Evolutionary conservation across 192 early-diverging fungal genomes (phyloP), one percentile per base, ranked within the genome.

Genomic region (Phlyctochytrium planicorne): DNA sequence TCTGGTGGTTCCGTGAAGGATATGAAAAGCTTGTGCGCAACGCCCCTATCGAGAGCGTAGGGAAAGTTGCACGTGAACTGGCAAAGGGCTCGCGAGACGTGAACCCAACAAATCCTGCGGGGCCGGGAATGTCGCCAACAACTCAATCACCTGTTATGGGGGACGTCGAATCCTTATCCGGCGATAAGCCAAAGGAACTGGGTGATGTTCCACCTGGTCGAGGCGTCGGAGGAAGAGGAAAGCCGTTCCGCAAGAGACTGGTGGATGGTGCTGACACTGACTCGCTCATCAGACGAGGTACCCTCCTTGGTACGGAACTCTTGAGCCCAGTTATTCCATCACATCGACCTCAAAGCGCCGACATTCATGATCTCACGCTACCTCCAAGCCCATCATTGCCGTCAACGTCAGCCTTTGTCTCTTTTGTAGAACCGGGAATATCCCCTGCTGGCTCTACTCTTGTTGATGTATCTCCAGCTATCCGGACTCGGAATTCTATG

Each of bases 21-120:
- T 84, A 82, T 60, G 79, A 84, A 57, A 77, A 79, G 55, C 71
- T 77, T 36, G 60, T 84, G 30, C 60, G 36, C 2, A 72, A 82
- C 52, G 30, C 72, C 34, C 80, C 82, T 1, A 63, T 84, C 65
- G 79, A 84, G 30, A 37, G 79, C 4, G 55, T 84, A n/a, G 80
- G 77, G 33, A 72, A 66, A 27, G 78, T 82, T 30, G 68, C 68
- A n/a, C 33, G 70, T 27, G 76, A 79, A 2, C 30, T 77, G 3
- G 12, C 53, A 10, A 2, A 67, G 24, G 33, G 34, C 27, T 10
- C 55, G 16, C 24, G 23, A 30, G n/a, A 53, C 59, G 27, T 59
- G 31, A 47, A 31, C 17, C 55, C 55, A 27, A 27, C 6, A 4
- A 25, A 57, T 25, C 3, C 34, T 30, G 33, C 35, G n/a, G 59